phyloP scores from a whole-genome alignment of 495 filamentous ascomycete species.

The Tricharina praecox region DNA sequence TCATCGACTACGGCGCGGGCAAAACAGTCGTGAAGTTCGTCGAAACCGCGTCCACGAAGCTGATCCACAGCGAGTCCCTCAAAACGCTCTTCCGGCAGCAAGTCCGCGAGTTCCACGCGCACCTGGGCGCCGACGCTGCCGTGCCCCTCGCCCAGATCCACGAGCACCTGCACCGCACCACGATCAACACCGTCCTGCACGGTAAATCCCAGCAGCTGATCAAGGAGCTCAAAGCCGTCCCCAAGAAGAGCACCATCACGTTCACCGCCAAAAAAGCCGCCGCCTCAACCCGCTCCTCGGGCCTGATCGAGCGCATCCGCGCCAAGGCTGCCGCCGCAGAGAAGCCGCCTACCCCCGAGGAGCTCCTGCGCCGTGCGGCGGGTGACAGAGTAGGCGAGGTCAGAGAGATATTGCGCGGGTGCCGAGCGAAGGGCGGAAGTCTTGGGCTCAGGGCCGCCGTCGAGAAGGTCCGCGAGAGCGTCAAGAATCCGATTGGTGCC shows the following conservation, averaged over 20 bases:
- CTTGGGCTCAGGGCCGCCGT: constrained; percentile 18
- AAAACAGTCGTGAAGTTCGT: constrained; percentile 20
- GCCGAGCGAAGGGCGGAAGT: constrained; percentile 14
- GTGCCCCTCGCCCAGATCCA: constrained; percentile 13
- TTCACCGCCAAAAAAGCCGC: constrained; percentile 8
- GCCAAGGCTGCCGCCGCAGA: constrained; percentile 21
- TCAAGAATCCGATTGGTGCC: constrained; percentile 19
- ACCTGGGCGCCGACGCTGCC: constrained; percentile 2
- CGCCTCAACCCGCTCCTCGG: constrained; percentile 9
- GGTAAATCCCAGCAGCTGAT: constrained; percentile 19
- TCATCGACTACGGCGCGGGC: constrained; percentile 18
- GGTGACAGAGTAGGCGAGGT: constrained; percentile 17
- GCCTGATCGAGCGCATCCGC: constrained; percentile 19
- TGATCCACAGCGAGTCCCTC: constrained; percentile 15
- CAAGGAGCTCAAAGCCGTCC: constrained; percentile 11
- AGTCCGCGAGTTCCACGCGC: constrained; percentile 7
- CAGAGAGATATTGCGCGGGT: constrained; percentile 17
- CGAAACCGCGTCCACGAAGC: constrained; percentile 16
- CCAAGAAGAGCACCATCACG: background rate
- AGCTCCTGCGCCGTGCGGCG: constrained; percentile 14
- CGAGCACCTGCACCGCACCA: constrained; percentile 16
- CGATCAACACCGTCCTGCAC: constrained; percentile 20
- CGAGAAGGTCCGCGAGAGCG: constrained; percentile 20
- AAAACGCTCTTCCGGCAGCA: constrained; percentile 16
- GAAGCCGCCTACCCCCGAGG: constrained; percentile 13